phyloP scores from a whole-genome alignment of 371 early-diverging fungal genomes.

The Mortierella sp. region DNA sequence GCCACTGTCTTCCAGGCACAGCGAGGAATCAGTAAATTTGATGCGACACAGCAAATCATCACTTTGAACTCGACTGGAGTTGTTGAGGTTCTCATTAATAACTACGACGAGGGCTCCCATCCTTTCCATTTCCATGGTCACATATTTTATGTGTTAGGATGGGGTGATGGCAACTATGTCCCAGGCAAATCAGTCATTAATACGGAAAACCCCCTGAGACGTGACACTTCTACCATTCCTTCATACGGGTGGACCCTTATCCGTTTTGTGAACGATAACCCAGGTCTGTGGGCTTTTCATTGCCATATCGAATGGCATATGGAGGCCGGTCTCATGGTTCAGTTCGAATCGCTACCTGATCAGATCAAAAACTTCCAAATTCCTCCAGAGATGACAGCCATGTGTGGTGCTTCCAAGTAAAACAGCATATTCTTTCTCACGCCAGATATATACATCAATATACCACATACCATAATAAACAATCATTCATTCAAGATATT shows the following conservation, averaged over 20 bases:
- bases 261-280: conserved; percentile 80
- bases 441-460: background rate
- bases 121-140: conserved; percentile 76
- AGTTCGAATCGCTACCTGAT: conserved; percentile 31
- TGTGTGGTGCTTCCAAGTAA: conserved; percentile 13
- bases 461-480: background rate
- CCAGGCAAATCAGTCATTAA: conserved; percentile 22
- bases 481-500: too few relatives aligned
- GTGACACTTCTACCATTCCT: conserved; percentile 74
- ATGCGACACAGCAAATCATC: conserved; percentile 20
- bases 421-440: background rate
- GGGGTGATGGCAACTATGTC: conserved; percentile 61
- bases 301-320: conserved; percentile 88
- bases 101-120: conserved; percentile 30
- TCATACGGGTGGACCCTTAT: conserved; percentile 69
- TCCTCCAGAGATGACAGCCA: conserved; percentile 28
- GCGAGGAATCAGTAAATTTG: conserved; percentile 17
- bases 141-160: conserved; percentile 67
- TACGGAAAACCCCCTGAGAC: conserved; percentile 66
- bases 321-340: conserved; percentile 65
- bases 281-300: conserved; percentile 82
- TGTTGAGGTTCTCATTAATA: conserved; percentile 31
- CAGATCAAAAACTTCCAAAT: conserved; percentile 28
- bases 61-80: conserved; percentile 23
- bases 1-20: conserved; percentile 34